Base-by-base conservation (phyloP, 495 filamentous ascomycete species). In the Aspergillus cristatus region DNA sequence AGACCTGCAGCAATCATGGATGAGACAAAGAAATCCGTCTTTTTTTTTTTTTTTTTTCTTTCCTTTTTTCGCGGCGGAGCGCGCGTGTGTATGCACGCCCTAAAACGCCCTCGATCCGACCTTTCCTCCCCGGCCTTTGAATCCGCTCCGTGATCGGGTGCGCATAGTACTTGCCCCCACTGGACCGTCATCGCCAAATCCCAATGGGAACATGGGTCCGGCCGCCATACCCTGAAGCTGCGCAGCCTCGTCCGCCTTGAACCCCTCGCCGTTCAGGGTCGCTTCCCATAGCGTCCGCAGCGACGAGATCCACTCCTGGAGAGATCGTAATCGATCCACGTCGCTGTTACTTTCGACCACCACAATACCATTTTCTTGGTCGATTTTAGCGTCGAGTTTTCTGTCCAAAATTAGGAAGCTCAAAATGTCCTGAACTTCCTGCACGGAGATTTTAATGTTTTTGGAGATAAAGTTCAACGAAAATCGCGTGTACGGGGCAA, bases 401-500 rank as follows among this genome's bases (percentile, higher is more conserved):
- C 82, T 78, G 54, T 93, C 87, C 32, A 96, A 75, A 46, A 98
- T 96, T 34, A 98, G 65, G 64, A 86, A 94, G 38, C 87, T 81
- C 12, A 97, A 62, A 36, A 98, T 97, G 43, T 97, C 91, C 58
- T 90, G 78, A 0, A 93, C 93, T 61, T 98, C 91, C 2, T 72
- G 55, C 13, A 84, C 73, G 34, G 82, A 76, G 49, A 98, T 94
- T 44, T 81, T 81, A 26, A 98, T 79, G 47, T 84, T 77, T 41
- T 81, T 79, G 17, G 86, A 86, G 45, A 97, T 82, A 65, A 94
- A 94, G 28, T 68, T 63, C 20, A 97, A 67, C 17, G 77, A 80
- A 73, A 98, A 96, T 18, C 87, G 82, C 2, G 86, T 93, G 64
- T 97, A 98, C 0, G 91, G 90, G 4, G 88, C 86, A 37, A 97